Percentiles rank a stretch among this genome's conserved stretches.
Conservation (phyloP, 148 eudicot genomes). For the Spergularia marina region DNA sequence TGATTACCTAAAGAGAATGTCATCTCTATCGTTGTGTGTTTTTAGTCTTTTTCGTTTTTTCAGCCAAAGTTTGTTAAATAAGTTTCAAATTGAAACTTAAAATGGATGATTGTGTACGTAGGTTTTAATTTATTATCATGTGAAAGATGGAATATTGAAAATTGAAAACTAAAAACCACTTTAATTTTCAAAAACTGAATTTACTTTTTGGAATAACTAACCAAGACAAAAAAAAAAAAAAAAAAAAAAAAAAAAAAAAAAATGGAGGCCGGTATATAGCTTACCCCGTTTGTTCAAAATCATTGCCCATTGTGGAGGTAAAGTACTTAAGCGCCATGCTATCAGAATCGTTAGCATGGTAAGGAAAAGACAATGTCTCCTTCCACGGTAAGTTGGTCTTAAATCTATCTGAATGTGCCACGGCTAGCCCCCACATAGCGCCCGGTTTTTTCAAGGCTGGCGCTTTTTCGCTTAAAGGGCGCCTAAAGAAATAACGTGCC, state of each 20-base stretch:
- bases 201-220: too few relatives aligned
- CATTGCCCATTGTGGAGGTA: slow-evolving; percentile 30
- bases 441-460: slow-evolving; percentile 29
- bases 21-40: too few relatives aligned
- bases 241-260: neutral
- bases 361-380: slow-evolving; percentile 45
- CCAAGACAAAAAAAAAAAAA: too few relatives aligned
- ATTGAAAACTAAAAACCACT: too few relatives aligned
- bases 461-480: slow-evolving; percentile 28
- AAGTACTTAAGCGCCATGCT: slow-evolving; percentile 27
- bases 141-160: too few relatives aligned
- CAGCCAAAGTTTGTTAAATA: too few relatives aligned
- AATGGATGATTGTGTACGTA: too few relatives aligned
- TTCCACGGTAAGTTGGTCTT: slow-evolving; percentile 48
- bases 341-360: slow-evolving; percentile 16
- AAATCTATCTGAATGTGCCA: slow-evolving; percentile 45
- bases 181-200: too few relatives aligned
- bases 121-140: too few relatives aligned
- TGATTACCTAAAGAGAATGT: too few relatives aligned
- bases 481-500: slow-evolving; percentile 27
- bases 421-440: slow-evolving; percentile 26
- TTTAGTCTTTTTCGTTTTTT: too few relatives aligned
- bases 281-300: slow-evolving; percentile 39
- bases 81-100: too few relatives aligned
- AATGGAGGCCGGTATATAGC: neutral